These are phyloP conservation scores for Colletotrichum siamense DNA, from an alignment of 2,329 filamentous ascomycete genomes.

Conservation along the genomic window DNA sequence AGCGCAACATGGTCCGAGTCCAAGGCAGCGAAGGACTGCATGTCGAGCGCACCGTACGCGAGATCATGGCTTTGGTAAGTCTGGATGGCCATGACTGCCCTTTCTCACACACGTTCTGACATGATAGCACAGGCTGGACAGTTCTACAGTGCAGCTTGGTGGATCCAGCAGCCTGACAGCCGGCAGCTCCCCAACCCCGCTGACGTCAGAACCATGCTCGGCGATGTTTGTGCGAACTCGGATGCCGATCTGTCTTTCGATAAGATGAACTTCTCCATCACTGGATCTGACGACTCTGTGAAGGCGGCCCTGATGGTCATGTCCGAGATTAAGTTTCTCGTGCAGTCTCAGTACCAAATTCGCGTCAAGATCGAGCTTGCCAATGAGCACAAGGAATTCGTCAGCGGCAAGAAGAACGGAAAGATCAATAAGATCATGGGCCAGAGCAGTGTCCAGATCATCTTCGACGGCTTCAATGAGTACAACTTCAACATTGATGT, in stretches of 20 bases:
- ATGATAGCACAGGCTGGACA: slow-evolving; percentile 74
- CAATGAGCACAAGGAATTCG: slow-evolving; percentile 99
- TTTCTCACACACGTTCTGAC: slow-evolving; percentile 27
- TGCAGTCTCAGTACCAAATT: slow-evolving; percentile 88
- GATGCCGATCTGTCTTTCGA: slow-evolving; percentile 95
- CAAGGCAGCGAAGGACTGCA: slow-evolving; percentile 93
- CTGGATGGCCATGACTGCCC: slow-evolving; percentile 14
- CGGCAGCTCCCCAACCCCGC: slow-evolving; percentile 64
- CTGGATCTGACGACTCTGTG: slow-evolving; percentile 94
- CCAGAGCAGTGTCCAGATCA: slow-evolving; percentile 98
- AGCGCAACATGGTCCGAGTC: slow-evolving; percentile 84
- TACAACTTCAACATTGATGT: slow-evolving; percentile 99
- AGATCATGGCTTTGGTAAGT: slow-evolving; percentile 91
- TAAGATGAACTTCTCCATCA: slow-evolving; percentile 91
- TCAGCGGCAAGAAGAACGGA: slow-evolving; percentile 99
- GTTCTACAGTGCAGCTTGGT: slow-evolving; percentile 98
- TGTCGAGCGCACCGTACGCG: slow-evolving; percentile 91
- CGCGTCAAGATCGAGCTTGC: slow-evolving; percentile 98
- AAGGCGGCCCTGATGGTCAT: slow-evolving; percentile 96
- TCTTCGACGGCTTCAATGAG: slow-evolving; percentile 98
- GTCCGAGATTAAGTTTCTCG: slow-evolving; percentile 87
- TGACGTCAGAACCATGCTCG: slow-evolving; percentile 89
- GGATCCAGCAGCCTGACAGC: slow-evolving; percentile 48
- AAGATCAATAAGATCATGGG: slow-evolving; percentile 99
- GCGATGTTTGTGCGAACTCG: slow-evolving; percentile 95